A percentile compares a stretch with the other conserved stretches of the same genome.
phyloP scores from a whole-genome alignment of 805 yeast genomes.

The Ogataea degrootiae region DNA sequence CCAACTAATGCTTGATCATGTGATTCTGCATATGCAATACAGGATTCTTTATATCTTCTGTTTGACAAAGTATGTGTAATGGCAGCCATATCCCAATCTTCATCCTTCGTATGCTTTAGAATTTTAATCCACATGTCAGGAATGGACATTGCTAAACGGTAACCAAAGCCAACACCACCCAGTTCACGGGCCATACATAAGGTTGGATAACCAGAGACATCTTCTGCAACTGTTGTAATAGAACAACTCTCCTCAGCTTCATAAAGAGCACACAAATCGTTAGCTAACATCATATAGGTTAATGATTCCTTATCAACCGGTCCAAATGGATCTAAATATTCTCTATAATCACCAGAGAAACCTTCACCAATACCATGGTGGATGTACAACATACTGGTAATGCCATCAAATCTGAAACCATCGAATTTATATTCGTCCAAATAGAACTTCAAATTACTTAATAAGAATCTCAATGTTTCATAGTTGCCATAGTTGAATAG shows the following conservation, averaged over 20 bases:
- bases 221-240: slow-evolving; percentile 85
- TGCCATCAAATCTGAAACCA: slow-evolving; percentile 97
- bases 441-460: slow-evolving; percentile 80
- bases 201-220: slow-evolving; percentile 97
- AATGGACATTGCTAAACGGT: slow-evolving; percentile 91
- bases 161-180: slow-evolving; percentile 94
- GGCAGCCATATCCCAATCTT: slow-evolving; percentile 84
- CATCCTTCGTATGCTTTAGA: slow-evolving; percentile 77
- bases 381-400: slow-evolving; percentile 83
- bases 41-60: slow-evolving; percentile 81
- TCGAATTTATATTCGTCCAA: slow-evolving; percentile 83
- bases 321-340: slow-evolving; percentile 71
- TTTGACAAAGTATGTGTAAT: slow-evolving; percentile 81
- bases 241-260: slow-evolving; percentile 26
- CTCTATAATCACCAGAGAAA: slow-evolving; percentile 89
- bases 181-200: slow-evolving; percentile 64
- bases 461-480: slow-evolving; percentile 82
- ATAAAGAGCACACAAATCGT: slow-evolving; percentile 60
- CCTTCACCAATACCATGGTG: slow-evolving; percentile 92
- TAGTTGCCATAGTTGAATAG: slow-evolving; percentile 87
- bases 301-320: slow-evolving; percentile 86
- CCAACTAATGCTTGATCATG: slow-evolving; percentile 98
- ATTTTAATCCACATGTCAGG: slow-evolving; percentile 99
- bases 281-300: slow-evolving; percentile 86
- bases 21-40: slow-evolving; percentile 89